A percentile compares a stretch with the other conserved stretches of the same genome.
These are phyloP conservation scores for Arthrobotrys megalospora DNA, from an alignment of 2,329 filamentous ascomycete species.

Conservation along the genomic window DNA sequence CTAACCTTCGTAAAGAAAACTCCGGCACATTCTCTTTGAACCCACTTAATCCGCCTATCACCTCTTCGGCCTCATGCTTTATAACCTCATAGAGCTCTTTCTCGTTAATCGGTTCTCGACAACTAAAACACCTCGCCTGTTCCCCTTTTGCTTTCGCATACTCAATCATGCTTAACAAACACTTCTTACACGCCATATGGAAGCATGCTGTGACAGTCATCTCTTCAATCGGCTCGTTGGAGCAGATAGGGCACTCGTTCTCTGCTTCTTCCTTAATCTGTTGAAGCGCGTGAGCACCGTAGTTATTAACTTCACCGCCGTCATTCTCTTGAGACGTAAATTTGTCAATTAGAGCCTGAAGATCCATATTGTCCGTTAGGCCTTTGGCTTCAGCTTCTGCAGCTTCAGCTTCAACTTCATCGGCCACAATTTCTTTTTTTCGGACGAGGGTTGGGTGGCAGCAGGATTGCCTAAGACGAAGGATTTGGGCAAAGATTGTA, in stretches of 20 bases:
- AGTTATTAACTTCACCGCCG: slow-evolving; percentile 76
- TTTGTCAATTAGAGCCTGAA: slow-evolving; percentile 84
- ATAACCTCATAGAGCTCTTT: slow-evolving; percentile 94
- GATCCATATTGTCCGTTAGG: slow-evolving; percentile 94
- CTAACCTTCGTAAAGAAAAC: slow-evolving; percentile 73
- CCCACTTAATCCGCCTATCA: slow-evolving; percentile 62
- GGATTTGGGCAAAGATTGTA: slow-evolving; percentile 95
- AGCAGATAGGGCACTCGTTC: slow-evolving; percentile 93
- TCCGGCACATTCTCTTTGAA: slow-evolving; percentile 68
- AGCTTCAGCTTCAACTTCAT: slow-evolving; percentile 86
- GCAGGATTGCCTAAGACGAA: slow-evolving; percentile 91
- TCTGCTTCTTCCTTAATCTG: slow-evolving; percentile 92
- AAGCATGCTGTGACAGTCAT: slow-evolving; percentile 96
- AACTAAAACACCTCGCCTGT: slow-evolving; percentile 88
- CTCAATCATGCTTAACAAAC: slow-evolving; percentile 88
- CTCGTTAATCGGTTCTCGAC: slow-evolving; percentile 83
- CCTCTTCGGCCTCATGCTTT: slow-evolving; percentile 76
- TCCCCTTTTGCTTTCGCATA: slow-evolving; percentile 74
- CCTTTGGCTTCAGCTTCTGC: slow-evolving; percentile 81
- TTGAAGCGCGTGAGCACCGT: slow-evolving; percentile 86
- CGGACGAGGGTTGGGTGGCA: slow-evolving; percentile 92
- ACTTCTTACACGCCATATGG: slow-evolving; percentile 97
- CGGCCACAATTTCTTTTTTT: slow-evolving; percentile 85
- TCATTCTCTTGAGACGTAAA: slow-evolving; percentile 81
- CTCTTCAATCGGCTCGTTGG: slow-evolving; percentile 94